Evolutionary conservation across 352 stramenopile species (phyloP).

Genomic region (Phytophthora cactorum): DNA sequence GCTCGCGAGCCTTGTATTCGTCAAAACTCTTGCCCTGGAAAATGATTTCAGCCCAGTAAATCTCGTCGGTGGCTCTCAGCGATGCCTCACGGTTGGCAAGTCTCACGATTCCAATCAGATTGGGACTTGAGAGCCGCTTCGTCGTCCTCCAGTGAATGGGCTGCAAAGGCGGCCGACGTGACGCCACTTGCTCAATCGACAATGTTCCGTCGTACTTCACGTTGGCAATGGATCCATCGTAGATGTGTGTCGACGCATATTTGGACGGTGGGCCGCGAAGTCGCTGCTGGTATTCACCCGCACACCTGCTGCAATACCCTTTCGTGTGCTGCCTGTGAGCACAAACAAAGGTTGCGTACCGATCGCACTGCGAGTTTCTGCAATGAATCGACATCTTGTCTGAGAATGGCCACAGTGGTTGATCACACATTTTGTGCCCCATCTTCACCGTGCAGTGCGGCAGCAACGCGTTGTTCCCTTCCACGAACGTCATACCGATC

Average conservation of each 20-base stretch:
- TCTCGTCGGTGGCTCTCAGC: constrained; percentile 51
- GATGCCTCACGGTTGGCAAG: constrained; percentile 57
- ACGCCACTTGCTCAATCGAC: constrained; percentile 63
- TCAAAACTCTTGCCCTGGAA: constrained; percentile 73
- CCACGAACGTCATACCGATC: constrained; percentile 90
- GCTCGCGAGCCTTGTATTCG: constrained; percentile 70
- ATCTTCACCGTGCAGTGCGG: constrained; percentile 69
- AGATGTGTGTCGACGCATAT: constrained; percentile 83
- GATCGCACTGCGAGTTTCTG: constrained; percentile 56
- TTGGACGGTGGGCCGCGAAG: constrained; percentile 60
- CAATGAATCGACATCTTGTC: constrained; percentile 41
- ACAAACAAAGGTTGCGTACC: constrained; percentile 67
- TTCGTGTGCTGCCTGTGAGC: constrained; percentile 56
- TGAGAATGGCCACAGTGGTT: constrained; percentile 67
- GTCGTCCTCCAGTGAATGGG: constrained; percentile 86
- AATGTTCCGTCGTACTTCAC: constrained; percentile 72
- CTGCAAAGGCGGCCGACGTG: constrained; percentile 58
- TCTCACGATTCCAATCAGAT: constrained; percentile 82
- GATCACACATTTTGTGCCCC: constrained; percentile 68
- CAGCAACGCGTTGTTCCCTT: constrained; percentile 84
- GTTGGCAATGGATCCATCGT: constrained; percentile 56
- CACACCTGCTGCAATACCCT: constrained; percentile 71
- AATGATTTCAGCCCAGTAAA: constrained; percentile 82
- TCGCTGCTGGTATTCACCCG: constrained; percentile 50
- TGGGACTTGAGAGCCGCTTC: constrained; percentile 74